Base-by-base conservation (phyloP, 75 land plant genomes). In the Selaginella moellendorffii region DNA sequence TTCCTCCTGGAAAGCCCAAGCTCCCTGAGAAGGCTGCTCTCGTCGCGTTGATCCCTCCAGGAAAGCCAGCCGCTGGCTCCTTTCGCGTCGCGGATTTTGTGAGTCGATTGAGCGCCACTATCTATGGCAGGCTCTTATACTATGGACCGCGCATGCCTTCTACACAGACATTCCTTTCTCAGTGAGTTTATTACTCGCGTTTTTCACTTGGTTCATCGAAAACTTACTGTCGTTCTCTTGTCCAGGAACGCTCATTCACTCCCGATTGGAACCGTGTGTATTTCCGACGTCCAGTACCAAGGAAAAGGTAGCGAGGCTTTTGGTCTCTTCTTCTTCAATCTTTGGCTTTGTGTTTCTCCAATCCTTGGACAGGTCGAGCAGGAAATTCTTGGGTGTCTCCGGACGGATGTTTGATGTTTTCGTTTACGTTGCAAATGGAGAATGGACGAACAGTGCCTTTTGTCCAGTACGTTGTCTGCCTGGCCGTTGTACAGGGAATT, bases 381-480 rank as follows among this genome's bases (percentile, higher is more conserved):
- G 84, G 82, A 53, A 91, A 91, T 78, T 61, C 64, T 24, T 91
- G 97, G 97, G 84, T 83, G 19, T 91, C 97, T 30, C 95, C 95
- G 5, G 29, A 26, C 28, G 97, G 97, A 28, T 87, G 97, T 70
- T 83, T 91, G 65, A 67, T 82, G 82, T 91, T 79, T 70, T 91
- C 97, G 0, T 91, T 82, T 54, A 91, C 89, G 1, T 29, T 91
- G 29, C 80, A 79, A 54, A 88, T 91, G 89, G 81, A 77, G 24
- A 78, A 91, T 76, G 97, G 97, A 2, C 82, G 76, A 5, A 31
- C 77, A 9, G 72, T 91, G 42, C 97, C 97, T 28, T 81, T 91
- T 63, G 52, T 91, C 54, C 97, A 91, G 66, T 91, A 91, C 79
- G 86, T 91, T 26, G 84, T 85, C 1, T 85, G 83, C 53, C 81